phyloP scores from a whole-genome alignment of 2,329 filamentous ascomycete species.

The Arthroderma sp. region DNA sequence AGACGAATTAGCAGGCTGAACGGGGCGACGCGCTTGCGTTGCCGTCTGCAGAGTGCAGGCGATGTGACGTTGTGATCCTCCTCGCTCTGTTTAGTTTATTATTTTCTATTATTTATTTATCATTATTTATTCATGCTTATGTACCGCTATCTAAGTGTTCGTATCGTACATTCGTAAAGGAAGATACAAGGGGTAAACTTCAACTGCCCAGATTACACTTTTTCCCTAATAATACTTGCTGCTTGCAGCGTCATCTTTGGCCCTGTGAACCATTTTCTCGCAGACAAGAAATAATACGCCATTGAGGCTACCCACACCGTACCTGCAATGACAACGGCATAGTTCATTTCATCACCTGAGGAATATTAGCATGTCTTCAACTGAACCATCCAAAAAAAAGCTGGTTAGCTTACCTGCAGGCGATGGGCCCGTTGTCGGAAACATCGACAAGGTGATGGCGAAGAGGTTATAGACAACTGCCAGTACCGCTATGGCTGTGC shows the following conservation, averaged over 20 bases:
- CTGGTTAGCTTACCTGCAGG: constrained; percentile 28
- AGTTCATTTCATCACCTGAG: constrained; percentile 43
- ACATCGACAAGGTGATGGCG: constrained; percentile 46
- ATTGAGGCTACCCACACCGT: constrained; percentile 46
- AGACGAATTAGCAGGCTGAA: too few relatives aligned
- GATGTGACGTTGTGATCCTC: too few relatives aligned
- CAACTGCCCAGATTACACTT: too few relatives aligned
- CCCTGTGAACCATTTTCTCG: constrained; percentile 47
- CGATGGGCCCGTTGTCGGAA: constrained; percentile 42
- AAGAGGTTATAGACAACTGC: constrained; percentile 44
- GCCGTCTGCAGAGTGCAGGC: too few relatives aligned
- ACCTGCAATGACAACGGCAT: constrained; percentile 48
- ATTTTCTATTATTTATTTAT: too few relatives aligned
- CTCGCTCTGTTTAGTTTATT: too few relatives aligned
- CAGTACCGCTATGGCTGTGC: constrained; percentile 39
- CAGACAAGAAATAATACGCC: constrained; percentile 43
- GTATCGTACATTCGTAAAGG: too few relatives aligned
- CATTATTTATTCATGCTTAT: too few relatives aligned
- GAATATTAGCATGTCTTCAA: constrained; percentile 1
- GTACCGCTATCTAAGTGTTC: too few relatives aligned
- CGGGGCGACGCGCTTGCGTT: too few relatives aligned
- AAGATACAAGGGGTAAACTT: too few relatives aligned
- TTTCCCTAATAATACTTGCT: not conserved
- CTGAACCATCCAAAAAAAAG: not conserved
- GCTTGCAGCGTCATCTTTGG: constrained; percentile 42